Evolutionary conservation across 176 grass and related monocot genomes (phyloP), one percentile per base, ranked within the genome.

Genomic region (Ananas comosus): DNA sequence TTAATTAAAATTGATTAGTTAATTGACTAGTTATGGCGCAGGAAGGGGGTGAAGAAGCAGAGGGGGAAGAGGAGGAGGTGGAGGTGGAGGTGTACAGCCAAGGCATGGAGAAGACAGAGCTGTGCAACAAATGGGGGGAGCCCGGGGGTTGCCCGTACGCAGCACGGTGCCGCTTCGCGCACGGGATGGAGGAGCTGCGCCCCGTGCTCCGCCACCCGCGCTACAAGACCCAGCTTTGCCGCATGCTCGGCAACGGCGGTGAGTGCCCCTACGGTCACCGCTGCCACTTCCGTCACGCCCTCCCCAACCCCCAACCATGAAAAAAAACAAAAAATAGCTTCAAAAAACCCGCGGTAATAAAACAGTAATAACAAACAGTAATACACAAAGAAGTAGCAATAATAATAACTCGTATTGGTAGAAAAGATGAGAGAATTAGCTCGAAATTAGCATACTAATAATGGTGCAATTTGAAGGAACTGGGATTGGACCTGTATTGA

Each of bases 181-280:
- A 94, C 25, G 86, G 86, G 28, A 64, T 87, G 64, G 78, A 80
- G 81, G 91, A 94, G 78, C 84, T 94, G 72, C 71, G 91, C 72
- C 87, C 91, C 13, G 83, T 95, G 65, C 63, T 95, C 76, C 87
- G 91, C 67, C 91, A 95, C 83, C 83, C 91, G 52, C 91, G 83
- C 69, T 95, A 87, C 87, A 90, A 95, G 81, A 95, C 91, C 50
- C 75, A 82, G 42, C 63, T 72, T 48, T 95, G 91, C 75, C 83
- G 85, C 69, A 76, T 95, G 91, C 73, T 87, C 9, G 25, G 64
- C 66, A 72, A 65, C 18, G 49, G 65, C 68, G 76, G 69, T 61
- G 70, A 80, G 79, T 95, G 91, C 79, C 91, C 91, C 48, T 95
- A 90, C 75, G 91, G 91, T 53, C 91, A 94, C 68, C 81, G 86